Base-by-base conservation (phyloP, 495 filamentous ascomycete genomes). In the Aspergillus ellipticus region DNA sequence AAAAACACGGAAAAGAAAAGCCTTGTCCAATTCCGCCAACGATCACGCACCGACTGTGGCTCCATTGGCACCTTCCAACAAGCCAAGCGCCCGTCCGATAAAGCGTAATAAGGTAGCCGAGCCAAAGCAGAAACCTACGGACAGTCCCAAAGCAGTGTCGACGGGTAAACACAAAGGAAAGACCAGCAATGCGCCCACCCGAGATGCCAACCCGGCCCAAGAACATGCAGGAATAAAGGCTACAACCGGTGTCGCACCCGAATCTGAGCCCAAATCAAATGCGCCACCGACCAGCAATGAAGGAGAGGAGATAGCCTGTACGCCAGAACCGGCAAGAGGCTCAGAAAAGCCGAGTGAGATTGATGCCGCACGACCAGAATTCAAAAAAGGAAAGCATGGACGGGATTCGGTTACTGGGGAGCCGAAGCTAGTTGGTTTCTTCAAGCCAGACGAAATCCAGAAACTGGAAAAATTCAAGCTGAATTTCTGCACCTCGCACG, bases 381-480 rank as follows among this genome's bases (percentile, higher is more conserved):
- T 29, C 22, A 20, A 28, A 21, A 28, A 47, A 22, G 28, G 43
- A 39, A 39, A 39, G 35, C 35, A n/a, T 13, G 35, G 24, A 2
- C 22, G 0, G 22, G 15, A 29, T 16, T 20, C 51, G 2, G 21
- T 19, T 0, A 19, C 21, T 4, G 46, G 35, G 15, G 47, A 24
- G n/a, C 41, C 45, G 16, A 49, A 46, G 16, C 57, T 46, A 42
- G 54, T 70, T 4, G 49, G 91, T 73, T 72, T 93, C 86, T 75
- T 87, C 83, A 58, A 77, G 74, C 85, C 88, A 83, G 73, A 93
- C 82, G 77, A 93, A 87, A 73, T 95, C 80, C 37, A 66, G 24
- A 54, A 51, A 1, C 49, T 78, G 13, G 75, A 77, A 49, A 24
- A 56, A 0, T 70, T 63, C 60, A 78, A 77, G 43, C 35, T 74